Evolutionary conservation across 1,139 yeast genomes (phyloP).

Genomic region (Yarrowia galli): DNA sequence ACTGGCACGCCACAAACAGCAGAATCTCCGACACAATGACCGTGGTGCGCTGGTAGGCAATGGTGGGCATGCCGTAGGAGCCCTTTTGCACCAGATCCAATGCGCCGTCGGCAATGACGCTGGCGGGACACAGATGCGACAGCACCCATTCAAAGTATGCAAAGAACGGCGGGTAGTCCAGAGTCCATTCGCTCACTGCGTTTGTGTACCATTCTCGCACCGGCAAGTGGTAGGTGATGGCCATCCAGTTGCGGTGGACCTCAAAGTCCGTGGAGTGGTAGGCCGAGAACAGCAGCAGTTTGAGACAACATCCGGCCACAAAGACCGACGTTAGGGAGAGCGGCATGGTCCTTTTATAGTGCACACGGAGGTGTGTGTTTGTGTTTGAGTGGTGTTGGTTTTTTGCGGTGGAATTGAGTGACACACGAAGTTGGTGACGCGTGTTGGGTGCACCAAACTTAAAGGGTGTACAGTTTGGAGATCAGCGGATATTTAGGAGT

Average conservation of each 20-base stretch:
- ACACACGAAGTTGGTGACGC: conserved; percentile 3
- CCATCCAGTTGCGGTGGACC: conserved; percentile 96
- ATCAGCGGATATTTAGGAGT: neutral
- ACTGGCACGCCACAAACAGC: conserved; percentile 72
- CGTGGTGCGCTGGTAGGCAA: conserved; percentile 79
- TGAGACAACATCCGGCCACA: conserved; percentile 66
- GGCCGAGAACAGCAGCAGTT: conserved; percentile 57
- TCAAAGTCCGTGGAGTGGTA: conserved; percentile 92
- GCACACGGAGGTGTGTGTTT: neutral
- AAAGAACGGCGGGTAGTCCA: conserved; percentile 97
- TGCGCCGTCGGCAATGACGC: conserved; percentile 75
- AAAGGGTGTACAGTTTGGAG: neutral
- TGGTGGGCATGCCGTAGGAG: conserved; percentile 74
- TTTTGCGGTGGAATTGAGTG: no score
- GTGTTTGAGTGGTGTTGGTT: neutral
- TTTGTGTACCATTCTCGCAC: conserved; percentile 83
- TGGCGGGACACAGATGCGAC: conserved; percentile 71
- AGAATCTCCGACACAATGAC: conserved; percentile 81
- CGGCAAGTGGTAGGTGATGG: conserved; percentile 84
- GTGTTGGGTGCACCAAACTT: neutral
- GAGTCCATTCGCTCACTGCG: conserved; percentile 88
- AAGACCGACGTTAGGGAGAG: conserved; percentile 68
- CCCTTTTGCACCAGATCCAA: conserved; percentile 73
- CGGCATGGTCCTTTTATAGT: conserved; percentile 6
- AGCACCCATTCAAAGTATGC: conserved; percentile 91